These are phyloP conservation scores for Lactifluus hygrophoroides DNA, from an alignment of 768 basidiomycete genomes.

Conservation along the genomic window DNA sequence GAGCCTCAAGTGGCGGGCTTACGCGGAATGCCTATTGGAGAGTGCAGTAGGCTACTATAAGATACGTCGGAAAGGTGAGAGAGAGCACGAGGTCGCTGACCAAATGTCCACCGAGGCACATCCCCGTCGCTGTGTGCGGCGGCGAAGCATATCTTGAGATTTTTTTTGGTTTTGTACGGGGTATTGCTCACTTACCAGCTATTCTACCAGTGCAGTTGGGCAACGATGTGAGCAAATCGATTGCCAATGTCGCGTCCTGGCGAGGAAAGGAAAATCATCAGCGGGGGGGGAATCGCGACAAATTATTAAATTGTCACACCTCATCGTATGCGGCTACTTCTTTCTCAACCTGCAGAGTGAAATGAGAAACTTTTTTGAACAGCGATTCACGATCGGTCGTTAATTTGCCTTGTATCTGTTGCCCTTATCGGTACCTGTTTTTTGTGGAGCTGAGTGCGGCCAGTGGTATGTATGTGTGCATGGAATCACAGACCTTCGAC, in stretches of 20 bases:
- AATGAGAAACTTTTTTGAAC: not conserved
- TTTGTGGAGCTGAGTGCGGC: too few relatives aligned
- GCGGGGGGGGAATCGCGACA: not conserved
- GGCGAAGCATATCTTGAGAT: not conserved
- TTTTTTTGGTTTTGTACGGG: not conserved
- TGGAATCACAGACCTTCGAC: constrained; percentile 48
- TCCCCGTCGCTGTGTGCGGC: constrained; percentile 59
- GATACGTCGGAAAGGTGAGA: too few relatives aligned
- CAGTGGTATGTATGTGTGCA: too few relatives aligned
- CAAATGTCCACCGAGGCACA: constrained; percentile 85
- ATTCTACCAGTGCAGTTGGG: constrained; percentile 88
- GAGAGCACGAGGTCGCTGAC: constrained; percentile 41
- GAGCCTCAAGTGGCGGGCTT: constrained; percentile 12
- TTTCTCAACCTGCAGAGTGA: constrained; percentile 70
- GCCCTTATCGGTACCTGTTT: constrained; percentile 88
- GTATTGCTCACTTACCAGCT: constrained; percentile 54
- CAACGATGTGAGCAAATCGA: constrained; percentile 66
- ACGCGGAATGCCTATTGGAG: constrained; percentile 43
- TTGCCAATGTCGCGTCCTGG: constrained; percentile 68
- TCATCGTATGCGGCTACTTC: constrained; percentile 81
- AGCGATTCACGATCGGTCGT: not conserved
- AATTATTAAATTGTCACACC: too few relatives aligned
- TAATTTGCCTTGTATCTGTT: constrained; percentile 77
- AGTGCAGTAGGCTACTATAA: too few relatives aligned
- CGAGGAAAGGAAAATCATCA: not conserved